phyloP scores from a whole-genome alignment of 2,329 filamentous ascomycete genomes.

The Catunica adiposa region DNA sequence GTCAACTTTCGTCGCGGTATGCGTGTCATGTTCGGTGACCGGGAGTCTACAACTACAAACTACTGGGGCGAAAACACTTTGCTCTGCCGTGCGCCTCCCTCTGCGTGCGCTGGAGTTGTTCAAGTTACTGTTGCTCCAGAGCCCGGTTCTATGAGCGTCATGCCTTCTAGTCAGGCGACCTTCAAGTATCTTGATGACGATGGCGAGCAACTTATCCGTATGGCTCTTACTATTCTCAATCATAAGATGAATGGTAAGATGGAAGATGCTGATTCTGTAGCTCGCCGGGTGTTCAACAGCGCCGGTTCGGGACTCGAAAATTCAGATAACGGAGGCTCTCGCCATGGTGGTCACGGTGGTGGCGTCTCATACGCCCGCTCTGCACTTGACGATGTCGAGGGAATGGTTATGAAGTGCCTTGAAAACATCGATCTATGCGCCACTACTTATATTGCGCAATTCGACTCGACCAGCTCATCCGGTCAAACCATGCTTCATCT shows the following conservation, averaged over 20 bases:
- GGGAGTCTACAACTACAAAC: slow-evolving; percentile 51
- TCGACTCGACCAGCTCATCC: slow-evolving; percentile 47
- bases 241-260: slow-evolving; percentile 48
- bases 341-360: slow-evolving; percentile 24
- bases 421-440: slow-evolving; percentile 67
- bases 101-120: slow-evolving; percentile 49
- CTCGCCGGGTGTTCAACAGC: slow-evolving; percentile 40
- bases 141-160: slow-evolving; percentile 8
- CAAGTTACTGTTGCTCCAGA: slow-evolving; percentile 38
- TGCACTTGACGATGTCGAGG: slow-evolving; percentile 40
- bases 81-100: slow-evolving; percentile 62
- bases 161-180: slow-evolving; percentile 27
- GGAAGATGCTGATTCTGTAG: slow-evolving; percentile 44
- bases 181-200: slow-evolving; percentile 65
- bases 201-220: slow-evolving; percentile 50
- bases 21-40: slow-evolving; percentile 67
- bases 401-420: slow-evolving; percentile 54
- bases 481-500: slow-evolving; percentile 72
- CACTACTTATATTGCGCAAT: slow-evolving; percentile 47
- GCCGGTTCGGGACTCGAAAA: slow-evolving; percentile 21
- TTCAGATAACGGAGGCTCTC: slow-evolving; percentile 14
- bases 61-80: slow-evolving; percentile 70
- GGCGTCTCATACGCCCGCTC: slow-evolving; percentile 27
- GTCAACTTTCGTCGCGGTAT: slow-evolving; percentile 60
- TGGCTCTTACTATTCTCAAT: slow-evolving; percentile 47